Evolutionary conservation across 768 basidiomycete species (phyloP), one percentile per base, ranked within the genome.

Genomic region (Tephrocybe sp.): DNA sequence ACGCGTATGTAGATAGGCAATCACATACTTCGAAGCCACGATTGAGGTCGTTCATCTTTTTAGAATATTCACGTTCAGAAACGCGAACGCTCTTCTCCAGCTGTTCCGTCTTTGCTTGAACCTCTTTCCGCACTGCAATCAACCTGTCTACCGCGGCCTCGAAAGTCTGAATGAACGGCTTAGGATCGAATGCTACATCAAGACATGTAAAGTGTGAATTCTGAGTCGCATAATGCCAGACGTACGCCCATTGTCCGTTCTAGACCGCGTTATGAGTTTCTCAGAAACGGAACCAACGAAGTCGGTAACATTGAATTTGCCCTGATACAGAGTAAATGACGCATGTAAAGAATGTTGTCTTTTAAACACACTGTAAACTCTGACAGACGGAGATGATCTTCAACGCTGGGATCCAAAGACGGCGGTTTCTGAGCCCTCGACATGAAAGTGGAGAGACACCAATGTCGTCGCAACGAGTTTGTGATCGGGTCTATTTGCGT

Each of bases 11-110:
- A 50, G 32, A 48, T 16, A 35, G 38, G 17, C 16, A 13, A 20
- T 17, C 35, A 36, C 39, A 42, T 62, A 93, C 95, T 75, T 99
- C 95, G 60, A 98, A 98, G 1, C 92, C 92, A 44, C 83, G 84
- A 64, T 93, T 93, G 19, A 98, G 75, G 49, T 98, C 95, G n/a
- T 78, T 74, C 80, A 98, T 89, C 67, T 91, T 90, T 73, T 87
- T 91, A 2, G 92, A 89, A 68, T 98, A 99, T 59, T 97, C 94
- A 55, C 93, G 72, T 68, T 98, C 96, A 2, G 93, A 85, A 0
- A 87, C 78, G 40, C 87, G 75, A 12, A 98, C 95, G 58, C 84
- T 86, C 72, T 89, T 90, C 73, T 98, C 96, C 75, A 96, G 86
- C 62, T 89, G 86, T 65, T 93, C 89, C 0, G 92, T 95, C 68